phyloP scores from a whole-genome alignment of 1,139 yeast species.

The Eremothecium cymbalariae region DNA sequence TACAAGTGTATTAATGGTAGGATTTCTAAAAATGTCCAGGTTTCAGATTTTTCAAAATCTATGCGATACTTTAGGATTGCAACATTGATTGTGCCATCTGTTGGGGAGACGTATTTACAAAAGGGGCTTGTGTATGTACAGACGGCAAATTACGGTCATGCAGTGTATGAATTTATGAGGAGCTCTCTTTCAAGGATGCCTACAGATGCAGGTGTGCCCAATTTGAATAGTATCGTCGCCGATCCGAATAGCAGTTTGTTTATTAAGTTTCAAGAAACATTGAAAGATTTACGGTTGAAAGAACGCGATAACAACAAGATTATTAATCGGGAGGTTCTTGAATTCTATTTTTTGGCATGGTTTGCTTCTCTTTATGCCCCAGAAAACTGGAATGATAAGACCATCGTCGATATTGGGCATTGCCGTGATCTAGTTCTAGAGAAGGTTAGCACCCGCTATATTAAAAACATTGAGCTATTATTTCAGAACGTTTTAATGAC shows the following conservation, averaged over 20 bases:
- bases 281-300: constrained; percentile 17
- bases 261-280: constrained; percentile 13
- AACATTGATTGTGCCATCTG: constrained; percentile 49
- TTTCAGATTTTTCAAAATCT: constrained; percentile 38
- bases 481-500: constrained; percentile 21
- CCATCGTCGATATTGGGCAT: constrained; percentile 13
- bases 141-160: constrained; percentile 35
- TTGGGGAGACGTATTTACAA: constrained; percentile 56
- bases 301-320: constrained; percentile 20
- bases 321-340: constrained; percentile 29
- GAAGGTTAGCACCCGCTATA: constrained; percentile 24
- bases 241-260: constrained; percentile 18
- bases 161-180: constrained; percentile 48
- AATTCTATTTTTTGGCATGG: constrained; percentile 26
- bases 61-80: constrained; percentile 45
- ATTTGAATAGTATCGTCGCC: constrained; percentile 19
- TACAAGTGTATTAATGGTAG: constrained; percentile 44
- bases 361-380: constrained; percentile 25
- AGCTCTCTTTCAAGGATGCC: constrained; percentile 51
- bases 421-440: constrained; percentile 21
- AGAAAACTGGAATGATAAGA: constrained; percentile 18
- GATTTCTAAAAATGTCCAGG: constrained; percentile 37
- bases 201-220: constrained; percentile 21
- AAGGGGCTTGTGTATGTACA: constrained; percentile 49
- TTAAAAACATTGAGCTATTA: constrained; percentile 24